Conservation (phyloP, 495 filamentous ascomycete species). For the Melanomma pulvis-pyrius region DNA sequence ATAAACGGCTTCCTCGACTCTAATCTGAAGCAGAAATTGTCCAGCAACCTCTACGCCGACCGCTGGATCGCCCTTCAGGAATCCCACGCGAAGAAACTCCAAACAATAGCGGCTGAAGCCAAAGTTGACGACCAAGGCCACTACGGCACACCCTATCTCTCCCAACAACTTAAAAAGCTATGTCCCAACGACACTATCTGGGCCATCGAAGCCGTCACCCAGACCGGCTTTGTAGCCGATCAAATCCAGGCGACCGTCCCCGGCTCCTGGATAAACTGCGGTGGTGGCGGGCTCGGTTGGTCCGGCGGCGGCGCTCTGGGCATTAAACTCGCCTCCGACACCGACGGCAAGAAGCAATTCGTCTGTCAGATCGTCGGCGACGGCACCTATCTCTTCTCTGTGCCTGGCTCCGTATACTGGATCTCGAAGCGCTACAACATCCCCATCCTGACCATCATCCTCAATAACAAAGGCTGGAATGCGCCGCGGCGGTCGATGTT, state of each 20-base stretch:
- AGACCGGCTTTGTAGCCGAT: constrained; percentile 76
- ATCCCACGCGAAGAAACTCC: constrained; percentile 62
- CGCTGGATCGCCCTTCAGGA: constrained; percentile 62
- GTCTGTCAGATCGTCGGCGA: constrained; percentile 94
- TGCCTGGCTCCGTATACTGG: constrained; percentile 93
- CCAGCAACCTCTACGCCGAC: constrained; percentile 36
- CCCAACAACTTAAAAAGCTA: constrained; percentile 61
- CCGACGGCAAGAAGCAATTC: constrained; percentile 72
- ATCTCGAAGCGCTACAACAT: constrained; percentile 83
- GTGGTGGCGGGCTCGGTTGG: constrained; percentile 92
- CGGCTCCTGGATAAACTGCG: constrained; percentile 90
- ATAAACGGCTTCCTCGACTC: constrained; percentile 58
- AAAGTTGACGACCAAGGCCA: constrained; percentile 60
- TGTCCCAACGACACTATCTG: constrained; percentile 75
- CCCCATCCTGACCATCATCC: constrained; percentile 83
- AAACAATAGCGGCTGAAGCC: constrained; percentile 60
- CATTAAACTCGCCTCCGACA: constrained; percentile 81
- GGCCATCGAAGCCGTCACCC: constrained; percentile 87
- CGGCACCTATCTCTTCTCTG: constrained; percentile 83
- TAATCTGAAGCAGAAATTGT: constrained; percentile 43
- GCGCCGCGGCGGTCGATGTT: constrained; percentile 44
- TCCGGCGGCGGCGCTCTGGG: constrained; percentile 77
- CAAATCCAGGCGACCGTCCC: constrained; percentile 75
- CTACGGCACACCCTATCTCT: constrained; percentile 73
- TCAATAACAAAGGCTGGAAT: constrained; percentile 84